Conservation (phyloP, 352 stramenopile species). For the Pythium aquatile region DNA sequence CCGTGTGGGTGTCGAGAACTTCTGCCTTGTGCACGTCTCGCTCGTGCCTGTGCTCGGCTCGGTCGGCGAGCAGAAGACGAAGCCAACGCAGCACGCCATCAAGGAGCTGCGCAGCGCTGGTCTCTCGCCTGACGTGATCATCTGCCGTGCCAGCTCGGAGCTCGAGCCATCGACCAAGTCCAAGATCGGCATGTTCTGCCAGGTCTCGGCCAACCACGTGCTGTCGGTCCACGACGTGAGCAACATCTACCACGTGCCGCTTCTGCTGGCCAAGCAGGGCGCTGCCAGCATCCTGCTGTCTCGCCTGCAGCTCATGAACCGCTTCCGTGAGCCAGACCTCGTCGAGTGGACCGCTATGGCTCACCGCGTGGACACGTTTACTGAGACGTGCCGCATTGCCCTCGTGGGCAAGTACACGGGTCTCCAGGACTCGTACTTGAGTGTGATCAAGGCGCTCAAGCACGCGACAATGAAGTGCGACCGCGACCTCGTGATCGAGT, state of each 20-base stretch:
- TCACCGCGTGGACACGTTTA: conserved; percentile 91
- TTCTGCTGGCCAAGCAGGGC: conserved; percentile 96
- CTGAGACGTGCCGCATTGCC: conserved; percentile 93
- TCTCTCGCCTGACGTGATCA: conserved; percentile 96
- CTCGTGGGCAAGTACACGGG: conserved; percentile 99
- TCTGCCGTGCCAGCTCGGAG: conserved; percentile 93
- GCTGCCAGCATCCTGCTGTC: conserved; percentile 93
- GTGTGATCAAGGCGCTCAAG: conserved; percentile 96
- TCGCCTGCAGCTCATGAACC: conserved; percentile 90
- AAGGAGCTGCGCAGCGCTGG: conserved; percentile 97
- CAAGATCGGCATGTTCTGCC: conserved; percentile 99
- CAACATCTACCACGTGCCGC: conserved; percentile 99
- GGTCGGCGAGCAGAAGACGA: conserved; percentile 99
- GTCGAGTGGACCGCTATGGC: conserved; percentile 90
- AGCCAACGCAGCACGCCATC: conserved; percentile 99
- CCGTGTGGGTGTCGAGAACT: conserved; percentile 96
- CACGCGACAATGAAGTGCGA: conserved; percentile 95
- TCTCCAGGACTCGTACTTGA: conserved; percentile 98
- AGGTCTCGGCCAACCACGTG: conserved; percentile 94
- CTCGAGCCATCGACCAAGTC: conserved; percentile 91
- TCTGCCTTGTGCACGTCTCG: conserved; percentile 98
- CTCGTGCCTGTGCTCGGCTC: conserved; percentile 97
- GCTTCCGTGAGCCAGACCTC: conserved; percentile 79
- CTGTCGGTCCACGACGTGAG: conserved; percentile 98
- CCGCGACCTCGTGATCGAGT: conserved; percentile 94